phyloP scores from a whole-genome alignment of 345 rosid genomes.

The Hirschfeldia incana region DNA sequence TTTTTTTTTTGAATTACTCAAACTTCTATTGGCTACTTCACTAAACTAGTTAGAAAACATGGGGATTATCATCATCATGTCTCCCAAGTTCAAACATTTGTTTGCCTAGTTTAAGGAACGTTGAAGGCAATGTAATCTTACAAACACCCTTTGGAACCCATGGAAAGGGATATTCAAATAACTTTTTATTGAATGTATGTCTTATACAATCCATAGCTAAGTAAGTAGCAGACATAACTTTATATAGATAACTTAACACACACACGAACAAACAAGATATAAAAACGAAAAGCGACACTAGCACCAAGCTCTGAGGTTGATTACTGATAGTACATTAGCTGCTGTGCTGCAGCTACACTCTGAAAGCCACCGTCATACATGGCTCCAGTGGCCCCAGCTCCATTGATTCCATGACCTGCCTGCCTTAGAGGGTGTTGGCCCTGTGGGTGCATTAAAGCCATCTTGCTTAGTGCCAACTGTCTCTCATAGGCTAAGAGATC shows the following conservation, averaged over 20 bases:
- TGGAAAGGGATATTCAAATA: too few species aligned
- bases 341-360: constrained; percentile 59
- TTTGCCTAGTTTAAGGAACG: too few species aligned
- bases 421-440: constrained; percentile 70
- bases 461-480: constrained; percentile 33
- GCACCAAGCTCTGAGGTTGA: constrained; percentile 17
- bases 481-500: neutral
- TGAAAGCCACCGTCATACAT: constrained; percentile 90
- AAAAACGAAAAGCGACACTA: neutral
- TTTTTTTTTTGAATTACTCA: too few species aligned
- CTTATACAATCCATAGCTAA: neutral
- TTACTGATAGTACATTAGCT: constrained; percentile 56
- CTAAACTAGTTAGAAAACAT: too few species aligned
- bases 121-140: too few species aligned
- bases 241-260: neutral
- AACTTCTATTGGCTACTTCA: too few species aligned
- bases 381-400: constrained; percentile 86
- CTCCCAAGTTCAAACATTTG: too few species aligned
- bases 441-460: constrained; percentile 85
- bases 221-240: neutral
- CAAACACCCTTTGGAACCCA: too few species aligned
- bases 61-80: too few species aligned
- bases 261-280: constrained; percentile 6
- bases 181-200: too few species aligned
- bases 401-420: neutral